Conservation (phyloP, 441 rosid genomes). For the Rhodomyrtus psidioides region DNA sequence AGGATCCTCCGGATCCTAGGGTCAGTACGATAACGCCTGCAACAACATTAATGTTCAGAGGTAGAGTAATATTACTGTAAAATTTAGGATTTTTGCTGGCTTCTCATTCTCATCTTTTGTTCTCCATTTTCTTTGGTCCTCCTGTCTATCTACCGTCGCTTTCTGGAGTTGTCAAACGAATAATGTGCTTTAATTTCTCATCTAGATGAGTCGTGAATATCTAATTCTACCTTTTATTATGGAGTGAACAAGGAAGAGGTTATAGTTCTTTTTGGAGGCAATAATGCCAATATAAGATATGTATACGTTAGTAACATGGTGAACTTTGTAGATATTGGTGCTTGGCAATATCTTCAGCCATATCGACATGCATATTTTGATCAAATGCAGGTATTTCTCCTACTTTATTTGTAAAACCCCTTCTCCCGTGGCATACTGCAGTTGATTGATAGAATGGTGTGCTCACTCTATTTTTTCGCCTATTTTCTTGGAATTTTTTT, state of each 20-base stretch:
- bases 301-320: background rate
- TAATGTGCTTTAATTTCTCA: background rate
- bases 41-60: conserved; percentile 68
- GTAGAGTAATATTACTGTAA: conserved; percentile 17
- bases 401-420: background rate
- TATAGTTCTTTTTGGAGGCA: background rate
- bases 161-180: background rate
- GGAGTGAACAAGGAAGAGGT: background rate
- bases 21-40: conserved; percentile 95
- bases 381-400: conserved; percentile 71
- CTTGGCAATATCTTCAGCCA: conserved; percentile 77
- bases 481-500: background rate
- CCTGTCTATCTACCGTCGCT: background rate
- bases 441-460: background rate
- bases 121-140: background rate
- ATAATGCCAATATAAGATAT: background rate
- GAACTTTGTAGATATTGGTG: conserved; percentile 65
- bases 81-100: background rate
- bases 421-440: background rate
- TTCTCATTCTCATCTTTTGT: background rate
- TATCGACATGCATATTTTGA: conserved; percentile 88
- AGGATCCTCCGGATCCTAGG: conserved; percentile 79
- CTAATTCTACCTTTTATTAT: background rate
- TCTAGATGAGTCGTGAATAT: background rate
- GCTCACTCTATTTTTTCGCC: background rate